Base-by-base conservation (phyloP, 257 asterid species). In the Lavandula angustifolia region DNA sequence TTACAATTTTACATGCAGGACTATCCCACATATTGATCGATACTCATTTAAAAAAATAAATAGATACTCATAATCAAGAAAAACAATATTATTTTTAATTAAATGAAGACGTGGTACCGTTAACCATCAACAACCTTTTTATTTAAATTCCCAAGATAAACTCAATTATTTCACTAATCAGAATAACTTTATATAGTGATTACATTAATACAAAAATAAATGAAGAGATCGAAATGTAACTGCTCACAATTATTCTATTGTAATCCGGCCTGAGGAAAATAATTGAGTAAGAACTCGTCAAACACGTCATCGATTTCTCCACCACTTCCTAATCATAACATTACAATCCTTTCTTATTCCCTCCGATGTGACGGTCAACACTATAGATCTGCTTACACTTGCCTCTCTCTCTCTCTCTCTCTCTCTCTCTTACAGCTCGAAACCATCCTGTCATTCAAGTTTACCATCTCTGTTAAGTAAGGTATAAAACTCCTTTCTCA, bases 271-370 rank as follows among this genome's bases (percentile, higher is more conserved):
- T 29, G 9, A 8, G 22, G 22, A 17, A 37, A 53, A 27, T 11
- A 18, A 11, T 53, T 3, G 29, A 31, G 3, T 2, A 54, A 65
- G 78, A 73, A 60, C 44, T 53, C 54, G 73, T 73, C 78, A 73
- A 73, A 67, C 62, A 55, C 67, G 67, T 13, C 14, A 53, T 60
- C 55, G 66, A 60, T 61, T 55, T 61, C 78, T 61, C 72, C 72
- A 64, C 38, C 62, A 49, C 22, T n/a, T 38, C 6, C 16, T 9
- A 61, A 43, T 52, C 67, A 54, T 34, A 50, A 14, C 53, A 60
- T 42, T 29, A 17, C 40, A 43, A 16, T 22, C 35, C 29, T 22
- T 3, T 8, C 29, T 5, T 31, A 43, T 16, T 22, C 27, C 27
- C 27, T 22, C 27, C 27, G 54, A 52, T 66, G 42, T 54, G 68